phyloP scores from a whole-genome alignment of 2,329 filamentous ascomycete species.

The Rutstroemia sp. region DNA sequence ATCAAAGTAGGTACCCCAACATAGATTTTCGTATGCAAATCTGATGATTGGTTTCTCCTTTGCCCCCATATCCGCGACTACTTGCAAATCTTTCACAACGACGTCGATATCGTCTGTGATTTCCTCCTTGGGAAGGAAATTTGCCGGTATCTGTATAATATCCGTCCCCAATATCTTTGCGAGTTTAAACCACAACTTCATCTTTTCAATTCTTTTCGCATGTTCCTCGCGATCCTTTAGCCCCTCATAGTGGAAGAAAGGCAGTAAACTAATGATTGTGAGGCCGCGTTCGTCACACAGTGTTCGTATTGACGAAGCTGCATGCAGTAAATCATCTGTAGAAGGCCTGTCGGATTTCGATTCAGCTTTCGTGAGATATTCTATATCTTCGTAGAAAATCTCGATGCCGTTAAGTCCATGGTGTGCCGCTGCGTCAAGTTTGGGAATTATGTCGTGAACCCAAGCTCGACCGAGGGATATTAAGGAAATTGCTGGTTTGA shows the following conservation, averaged over 20 bases:
- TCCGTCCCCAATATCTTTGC: constrained; percentile 50
- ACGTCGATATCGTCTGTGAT: constrained; percentile 46
- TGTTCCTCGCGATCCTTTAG: constrained; percentile 56
- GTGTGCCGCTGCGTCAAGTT: constrained; percentile 58
- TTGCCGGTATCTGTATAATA: constrained; percentile 29
- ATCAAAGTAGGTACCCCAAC: constrained; percentile 64
- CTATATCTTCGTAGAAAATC: constrained; percentile 69
- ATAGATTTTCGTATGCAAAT: constrained; percentile 66
- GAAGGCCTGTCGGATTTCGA: neutral
- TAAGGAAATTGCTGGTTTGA: constrained; percentile 61
- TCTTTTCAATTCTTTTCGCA: constrained; percentile 47
- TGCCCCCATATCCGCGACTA: constrained; percentile 60
- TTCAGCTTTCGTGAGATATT: constrained; percentile 38
- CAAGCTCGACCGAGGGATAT: constrained; percentile 69
- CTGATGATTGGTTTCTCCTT: constrained; percentile 46
- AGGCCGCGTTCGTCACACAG: constrained; percentile 53
- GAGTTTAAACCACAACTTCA: constrained; percentile 64
- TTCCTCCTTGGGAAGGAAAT: neutral
- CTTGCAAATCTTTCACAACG: constrained; percentile 53
- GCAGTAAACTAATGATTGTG: constrained; percentile 62
- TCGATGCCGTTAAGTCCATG: constrained; percentile 64
- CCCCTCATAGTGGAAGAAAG: constrained; percentile 73
- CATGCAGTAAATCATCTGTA: constrained; percentile 38
- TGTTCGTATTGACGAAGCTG: constrained; percentile 37
- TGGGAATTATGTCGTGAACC: constrained; percentile 45